Percentiles rank a stretch among this genome's conserved stretches.
Conservation (phyloP, 148 eudicot species). For the Amaranthus palmeri region DNA sequence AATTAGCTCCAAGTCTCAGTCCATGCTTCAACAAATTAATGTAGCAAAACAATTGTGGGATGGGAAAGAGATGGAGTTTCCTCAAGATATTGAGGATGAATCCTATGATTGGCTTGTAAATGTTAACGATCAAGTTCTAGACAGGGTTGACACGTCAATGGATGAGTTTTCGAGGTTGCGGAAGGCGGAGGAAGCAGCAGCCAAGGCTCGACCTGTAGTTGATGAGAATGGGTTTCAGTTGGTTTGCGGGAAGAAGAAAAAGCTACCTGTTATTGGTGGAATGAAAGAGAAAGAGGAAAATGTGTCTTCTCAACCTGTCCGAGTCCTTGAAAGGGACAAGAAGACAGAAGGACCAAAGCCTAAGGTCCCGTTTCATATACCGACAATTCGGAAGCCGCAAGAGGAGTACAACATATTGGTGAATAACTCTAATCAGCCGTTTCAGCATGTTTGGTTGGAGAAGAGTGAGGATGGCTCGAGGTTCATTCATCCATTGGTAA, state of each 20-base stretch:
- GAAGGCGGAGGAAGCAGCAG: slow-evolving; percentile 44
- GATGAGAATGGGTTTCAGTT: slow-evolving; percentile 62
- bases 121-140: slow-evolving; percentile 66
- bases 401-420: slow-evolving; percentile 79
- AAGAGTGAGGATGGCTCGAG: slow-evolving; percentile 75
- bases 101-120: slow-evolving; percentile 61
- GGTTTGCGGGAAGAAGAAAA: slow-evolving; percentile 69
- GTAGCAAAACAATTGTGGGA: slow-evolving; percentile 44
- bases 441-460: slow-evolving; percentile 90
- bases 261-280: slow-evolving; percentile 22
- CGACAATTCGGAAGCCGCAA: slow-evolving; percentile 68
- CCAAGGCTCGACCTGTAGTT: slow-evolving; percentile 20
- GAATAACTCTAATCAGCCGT: slow-evolving; percentile 70
- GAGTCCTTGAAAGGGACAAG: slow-evolving; percentile 56
- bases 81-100: slow-evolving; percentile 44
- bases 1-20: slow-evolving; percentile 40
- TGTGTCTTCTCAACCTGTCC: slow-evolving; percentile 33
- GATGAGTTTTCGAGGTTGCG: slow-evolving; percentile 58
- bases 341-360: slow-evolving; percentile 53
- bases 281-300: slow-evolving; percentile 26
- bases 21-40: slow-evolving; percentile 43
- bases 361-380: slow-evolving; percentile 83
- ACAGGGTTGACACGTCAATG: slow-evolving; percentile 53
- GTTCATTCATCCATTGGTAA: slow-evolving; percentile 73
- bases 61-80: slow-evolving; percentile 33